phyloP scores from a whole-genome alignment of 352 stramenopile genomes.

The Blastocystis sp. region DNA sequence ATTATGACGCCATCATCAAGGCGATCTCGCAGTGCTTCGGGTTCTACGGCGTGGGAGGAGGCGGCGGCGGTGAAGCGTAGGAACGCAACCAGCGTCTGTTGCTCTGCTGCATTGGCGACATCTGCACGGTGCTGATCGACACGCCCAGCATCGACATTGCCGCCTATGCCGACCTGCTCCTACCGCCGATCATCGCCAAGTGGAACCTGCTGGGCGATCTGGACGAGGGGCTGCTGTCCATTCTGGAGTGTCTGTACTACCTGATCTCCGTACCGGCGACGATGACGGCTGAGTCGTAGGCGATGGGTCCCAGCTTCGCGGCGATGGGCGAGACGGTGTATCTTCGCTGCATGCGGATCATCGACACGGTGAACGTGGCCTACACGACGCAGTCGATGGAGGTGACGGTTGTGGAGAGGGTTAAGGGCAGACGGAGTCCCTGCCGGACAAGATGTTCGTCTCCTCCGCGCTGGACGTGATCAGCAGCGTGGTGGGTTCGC shows the following conservation, averaged over 20 bases:
- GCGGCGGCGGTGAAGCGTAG: neutral
- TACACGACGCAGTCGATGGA: conserved; percentile 25
- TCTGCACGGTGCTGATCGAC: conserved; percentile 38
- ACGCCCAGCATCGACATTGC: conserved; percentile 17
- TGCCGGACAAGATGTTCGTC: conserved; percentile 58
- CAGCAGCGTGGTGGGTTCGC: conserved; percentile 19
- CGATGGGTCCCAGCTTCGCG: conserved; percentile 22
- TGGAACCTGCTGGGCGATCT: conserved; percentile 54
- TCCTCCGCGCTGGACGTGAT: conserved; percentile 38
- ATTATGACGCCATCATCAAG: conserved; percentile 50
- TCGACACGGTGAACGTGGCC: conserved; percentile 33
- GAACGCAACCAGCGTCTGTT: conserved; percentile 29
- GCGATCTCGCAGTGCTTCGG: conserved; percentile 47
- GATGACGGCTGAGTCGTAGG: neutral
- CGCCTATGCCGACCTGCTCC: conserved; percentile 22
- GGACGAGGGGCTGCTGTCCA: conserved; percentile 42
- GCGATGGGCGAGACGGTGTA: conserved; percentile 7
- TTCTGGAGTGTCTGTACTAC: conserved; percentile 63
- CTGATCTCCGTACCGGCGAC: conserved; percentile 35
- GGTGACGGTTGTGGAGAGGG: neutral
- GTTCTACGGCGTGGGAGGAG: conserved; percentile 36
- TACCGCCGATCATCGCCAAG: conserved; percentile 52
- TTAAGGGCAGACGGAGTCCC: neutral
- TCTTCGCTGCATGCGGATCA: conserved; percentile 26
- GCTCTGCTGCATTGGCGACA: conserved; percentile 20